These are phyloP conservation scores for Metschnikowia koreensis DNA, from an alignment of 805 yeast genomes.

Conservation along the genomic window DNA sequence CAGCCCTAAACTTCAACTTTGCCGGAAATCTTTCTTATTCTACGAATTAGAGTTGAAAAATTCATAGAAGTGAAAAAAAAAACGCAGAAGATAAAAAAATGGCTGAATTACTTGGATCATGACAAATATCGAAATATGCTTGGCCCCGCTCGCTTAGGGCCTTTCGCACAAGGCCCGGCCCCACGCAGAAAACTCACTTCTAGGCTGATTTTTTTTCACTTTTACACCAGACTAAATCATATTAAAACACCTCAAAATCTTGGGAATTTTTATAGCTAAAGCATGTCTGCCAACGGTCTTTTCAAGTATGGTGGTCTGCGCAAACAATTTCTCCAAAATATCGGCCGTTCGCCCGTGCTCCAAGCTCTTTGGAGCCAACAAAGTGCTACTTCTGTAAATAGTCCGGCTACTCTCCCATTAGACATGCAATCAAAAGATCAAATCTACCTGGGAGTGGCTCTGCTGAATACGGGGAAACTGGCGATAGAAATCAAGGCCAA, in stretches of 20 bases:
- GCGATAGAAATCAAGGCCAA: constrained; percentile 24
- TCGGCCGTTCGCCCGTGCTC: constrained; percentile 10
- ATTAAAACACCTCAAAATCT: not conserved
- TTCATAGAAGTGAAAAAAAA: too few relatives aligned
- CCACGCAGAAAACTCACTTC: too few relatives aligned
- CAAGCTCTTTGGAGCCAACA: constrained; percentile 11
- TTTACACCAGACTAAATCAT: too few relatives aligned
- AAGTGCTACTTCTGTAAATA: constrained; percentile 1
- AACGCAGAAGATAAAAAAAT: too few relatives aligned
- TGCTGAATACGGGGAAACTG: constrained; percentile 17
- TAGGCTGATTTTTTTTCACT: too few relatives aligned
- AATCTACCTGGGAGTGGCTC: constrained; percentile 25
- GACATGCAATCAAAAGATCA: constrained; percentile 26
- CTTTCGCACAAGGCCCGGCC: too few relatives aligned
- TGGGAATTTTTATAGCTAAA: not conserved
- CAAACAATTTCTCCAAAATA: constrained; percentile 5
- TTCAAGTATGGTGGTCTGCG: constrained; percentile 5
- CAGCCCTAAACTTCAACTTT: too few relatives aligned
- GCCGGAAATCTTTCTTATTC: too few relatives aligned
- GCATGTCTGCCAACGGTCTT: not conserved
- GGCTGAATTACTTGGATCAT: too few relatives aligned
- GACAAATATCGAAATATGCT: too few relatives aligned
- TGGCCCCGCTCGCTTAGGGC: too few relatives aligned
- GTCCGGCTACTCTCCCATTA: constrained; percentile 33
- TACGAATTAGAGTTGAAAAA: too few relatives aligned